Evolutionary conservation across 768 basidiomycete genomes (phyloP), one percentile per base, ranked within the genome.

Genomic region (Lentinula raphanica): DNA sequence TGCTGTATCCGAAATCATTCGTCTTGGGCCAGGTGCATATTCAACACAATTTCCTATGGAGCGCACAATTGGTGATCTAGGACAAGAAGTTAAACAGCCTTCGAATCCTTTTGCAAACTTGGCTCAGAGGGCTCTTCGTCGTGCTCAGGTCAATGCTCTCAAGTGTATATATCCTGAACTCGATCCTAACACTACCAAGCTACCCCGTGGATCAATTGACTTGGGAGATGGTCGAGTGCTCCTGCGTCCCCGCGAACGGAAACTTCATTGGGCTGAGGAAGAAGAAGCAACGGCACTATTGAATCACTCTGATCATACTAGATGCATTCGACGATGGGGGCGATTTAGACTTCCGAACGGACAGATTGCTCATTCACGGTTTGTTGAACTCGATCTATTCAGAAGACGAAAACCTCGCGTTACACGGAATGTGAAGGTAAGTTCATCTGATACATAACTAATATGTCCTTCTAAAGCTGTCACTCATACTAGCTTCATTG

Each of bases 21-120:
- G 61, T 5, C 35, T 66, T 57, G 66, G 66, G 1, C 64, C 64
- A 3, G 48, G 32, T 21, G 45, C 29, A 21, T 50, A 31, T 13
- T 44, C 25, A 11, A 39, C 66, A 12, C 65, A 66, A 35, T 67
- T 65, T 59, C 50, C 56, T 21, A 58, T 67, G 60, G 65, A 65
- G 49, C 49, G 59, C 11, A 59, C 61, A 1, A 64, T 65, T 46
- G 63, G 65, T 15, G 58, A 63, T 46, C 56, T 67, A 21, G 60
- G 61, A 1, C 36, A 59, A 55, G 58, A 66, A 53, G 42, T 66
- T 8, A 38, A 40, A 15, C 66, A 64, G 23, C 65, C 40, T 21
- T 66, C 66, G 15, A 59, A 67, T 27, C 60, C 61, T 8, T 67
- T 60, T 58, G 58, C 55, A 15, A 68, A 68, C 49, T 53, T 68